Percentiles rank a stretch among this genome's conserved stretches.
Evolutionary conservation across 1,139 yeast species (phyloP).

Genomic region (Blastobotrys aristatus): DNA sequence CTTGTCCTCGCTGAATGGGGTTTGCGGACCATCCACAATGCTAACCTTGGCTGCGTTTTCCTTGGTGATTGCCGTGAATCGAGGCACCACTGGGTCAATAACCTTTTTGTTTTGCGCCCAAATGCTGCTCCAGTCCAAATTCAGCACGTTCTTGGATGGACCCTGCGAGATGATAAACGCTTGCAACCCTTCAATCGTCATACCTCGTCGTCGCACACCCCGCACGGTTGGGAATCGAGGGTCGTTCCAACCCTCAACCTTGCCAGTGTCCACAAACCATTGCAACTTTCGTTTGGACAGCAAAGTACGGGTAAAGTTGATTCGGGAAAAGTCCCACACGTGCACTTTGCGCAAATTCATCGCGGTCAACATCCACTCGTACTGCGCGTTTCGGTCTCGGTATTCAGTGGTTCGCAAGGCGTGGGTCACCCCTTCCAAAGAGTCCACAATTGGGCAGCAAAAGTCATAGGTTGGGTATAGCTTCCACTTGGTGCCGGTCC

Average conservation of each 20-base stretch:
- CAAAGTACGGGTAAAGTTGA: slow-evolving; percentile 90
- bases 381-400: slow-evolving; percentile 96
- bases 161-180: slow-evolving; percentile 93
- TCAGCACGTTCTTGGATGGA: slow-evolving; percentile 92
- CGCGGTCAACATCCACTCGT: slow-evolving; percentile 88
- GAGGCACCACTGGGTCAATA: slow-evolving; percentile 94
- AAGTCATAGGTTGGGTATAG: slow-evolving; percentile 96
- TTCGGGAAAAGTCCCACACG: slow-evolving; percentile 96
- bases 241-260: slow-evolving; percentile 93
- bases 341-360: slow-evolving; percentile 82
- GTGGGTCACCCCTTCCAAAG: slow-evolving; percentile 94
- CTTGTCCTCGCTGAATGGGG: slow-evolving; percentile 59
- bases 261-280: slow-evolving; percentile 91
- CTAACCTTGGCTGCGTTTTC: slow-evolving; percentile 57
- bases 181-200: slow-evolving; percentile 95
- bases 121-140: slow-evolving; percentile 92
- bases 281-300: slow-evolving; percentile 94
- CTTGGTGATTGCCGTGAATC: slow-evolving; percentile 74
- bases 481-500: slow-evolving; percentile 90
- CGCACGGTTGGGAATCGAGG: slow-evolving; percentile 99
- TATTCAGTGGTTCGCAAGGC: slow-evolving; percentile 96
- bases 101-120: slow-evolving; percentile 97
- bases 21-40: slow-evolving; percentile 50
- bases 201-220: slow-evolving; percentile 99
- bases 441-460: slow-evolving; percentile 94